A percentile compares a stretch with the other conserved stretches of the same genome.
These are phyloP conservation scores for Carex myosuroides DNA, from an alignment of 176 grass and related monocot species.

Conservation along the genomic window DNA sequence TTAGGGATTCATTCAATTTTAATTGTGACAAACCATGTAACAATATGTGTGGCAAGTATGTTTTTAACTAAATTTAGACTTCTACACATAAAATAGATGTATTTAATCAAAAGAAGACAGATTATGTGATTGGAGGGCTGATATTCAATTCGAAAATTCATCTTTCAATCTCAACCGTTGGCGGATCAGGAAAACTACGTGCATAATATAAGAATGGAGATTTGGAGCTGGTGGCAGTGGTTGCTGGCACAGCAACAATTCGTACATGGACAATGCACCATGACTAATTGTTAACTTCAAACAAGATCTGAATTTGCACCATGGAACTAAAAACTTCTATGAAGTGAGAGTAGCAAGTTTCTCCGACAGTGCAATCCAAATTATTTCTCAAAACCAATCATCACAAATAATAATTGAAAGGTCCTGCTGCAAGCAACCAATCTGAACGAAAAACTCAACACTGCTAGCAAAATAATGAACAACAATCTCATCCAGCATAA, in stretches of 20 bases:
- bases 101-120: no score
- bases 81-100: no score
- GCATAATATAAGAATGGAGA: no score
- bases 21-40: no score
- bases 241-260: neutral
- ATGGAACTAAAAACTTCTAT: neutral
- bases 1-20: no score
- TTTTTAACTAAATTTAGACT: no score
- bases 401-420: neutral
- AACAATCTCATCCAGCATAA: neutral
- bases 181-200: no score
- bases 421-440: no score
- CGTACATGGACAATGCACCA: neutral
- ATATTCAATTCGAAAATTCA: no score
- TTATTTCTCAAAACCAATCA: neutral
- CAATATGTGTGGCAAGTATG: no score
- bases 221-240: neutral
- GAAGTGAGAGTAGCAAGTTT: neutral
- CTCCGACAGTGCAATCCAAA: neutral
- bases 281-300: neutral
- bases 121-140: no score
- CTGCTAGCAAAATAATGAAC: neutral
- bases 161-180: no score
- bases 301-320: neutral
- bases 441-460: neutral